Evolutionary conservation across 768 basidiomycete species (phyloP).

Genomic region (Vararia minispora): DNA sequence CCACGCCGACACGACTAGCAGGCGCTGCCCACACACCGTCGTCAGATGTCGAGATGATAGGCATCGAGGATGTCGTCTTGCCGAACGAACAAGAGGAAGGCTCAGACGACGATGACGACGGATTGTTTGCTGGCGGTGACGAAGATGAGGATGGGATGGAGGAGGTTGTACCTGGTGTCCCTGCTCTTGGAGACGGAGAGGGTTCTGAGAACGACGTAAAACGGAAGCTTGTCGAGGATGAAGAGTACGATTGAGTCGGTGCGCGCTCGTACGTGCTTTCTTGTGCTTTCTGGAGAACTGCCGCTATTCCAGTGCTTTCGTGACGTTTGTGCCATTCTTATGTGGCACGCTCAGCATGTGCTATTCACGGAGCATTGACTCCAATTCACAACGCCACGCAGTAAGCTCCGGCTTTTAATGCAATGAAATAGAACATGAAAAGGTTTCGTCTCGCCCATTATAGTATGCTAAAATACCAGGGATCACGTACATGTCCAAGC

Average conservation of each 20-base stretch:
- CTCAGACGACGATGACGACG: slow-evolving; percentile 74
- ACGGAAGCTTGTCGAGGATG: slow-evolving; percentile 75
- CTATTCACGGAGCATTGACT: too few species aligned
- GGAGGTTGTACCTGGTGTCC: slow-evolving; percentile 43
- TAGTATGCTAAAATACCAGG: too few species aligned
- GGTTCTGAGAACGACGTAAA: slow-evolving; percentile 53
- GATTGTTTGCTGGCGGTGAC: slow-evolving; percentile 65
- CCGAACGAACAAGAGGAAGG: slow-evolving; percentile 40
- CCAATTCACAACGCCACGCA: too few species aligned
- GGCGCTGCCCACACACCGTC: slow-evolving; percentile 49
- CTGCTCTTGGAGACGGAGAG: slow-evolving; percentile 17
- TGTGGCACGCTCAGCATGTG: too few species aligned
- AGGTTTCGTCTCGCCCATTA: neutral
- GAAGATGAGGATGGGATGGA: slow-evolving; percentile 70
- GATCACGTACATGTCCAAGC: too few species aligned
- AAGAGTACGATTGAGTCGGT: slow-evolving; percentile 61
- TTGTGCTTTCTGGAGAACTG: neutral
- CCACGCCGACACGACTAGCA: slow-evolving; percentile 28
- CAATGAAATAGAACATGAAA: too few species aligned
- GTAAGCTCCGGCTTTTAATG: too few species aligned
- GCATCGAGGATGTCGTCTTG: slow-evolving; percentile 22
- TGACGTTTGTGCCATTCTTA: too few species aligned
- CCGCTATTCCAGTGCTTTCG: too few species aligned
- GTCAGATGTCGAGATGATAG: slow-evolving; percentile 58
- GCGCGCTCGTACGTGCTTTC: too few species aligned